phyloP scores from a whole-genome alignment of 768 basidiomycete genomes.

The Pisolithus sp. region DNA sequence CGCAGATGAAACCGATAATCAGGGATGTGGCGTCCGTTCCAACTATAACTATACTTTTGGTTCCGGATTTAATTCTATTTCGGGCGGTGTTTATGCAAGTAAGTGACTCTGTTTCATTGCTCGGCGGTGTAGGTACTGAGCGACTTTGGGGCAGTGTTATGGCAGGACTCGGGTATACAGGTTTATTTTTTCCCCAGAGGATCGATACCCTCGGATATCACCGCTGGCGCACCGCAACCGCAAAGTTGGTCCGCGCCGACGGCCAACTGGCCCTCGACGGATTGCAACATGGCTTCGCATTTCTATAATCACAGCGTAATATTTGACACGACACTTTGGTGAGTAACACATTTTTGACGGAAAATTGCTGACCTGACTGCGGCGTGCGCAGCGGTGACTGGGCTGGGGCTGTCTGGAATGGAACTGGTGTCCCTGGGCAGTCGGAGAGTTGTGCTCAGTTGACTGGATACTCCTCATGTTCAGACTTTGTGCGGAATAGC shows the following conservation, averaged over 20 bases:
- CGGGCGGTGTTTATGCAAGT: conserved; percentile 90
- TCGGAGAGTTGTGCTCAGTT: conserved; percentile 76
- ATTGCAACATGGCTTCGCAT: conserved; percentile 72
- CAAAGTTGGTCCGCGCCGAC: conserved; percentile 68
- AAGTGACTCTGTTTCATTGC: conserved; percentile 27
- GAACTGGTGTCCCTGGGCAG: conserved; percentile 74
- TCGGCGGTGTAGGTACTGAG: conserved; percentile 12
- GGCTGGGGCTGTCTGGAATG: conserved; percentile 76
- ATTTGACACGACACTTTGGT: conserved; percentile 86
- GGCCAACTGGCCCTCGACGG: conserved; percentile 71
- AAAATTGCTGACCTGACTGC: conserved; percentile 1
- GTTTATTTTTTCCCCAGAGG: conserved; percentile 78
- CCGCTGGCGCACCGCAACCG: conserved; percentile 66
- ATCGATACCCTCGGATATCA: conserved; percentile 73
- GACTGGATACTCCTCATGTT: conserved; percentile 79
- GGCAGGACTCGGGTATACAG: conserved; percentile 69
- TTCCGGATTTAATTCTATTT: conserved; percentile 75
- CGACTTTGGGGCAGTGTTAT: conserved; percentile 46
- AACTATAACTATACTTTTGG: conserved; percentile 63
- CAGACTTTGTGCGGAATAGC: conserved; percentile 65
- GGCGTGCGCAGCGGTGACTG: conserved; percentile 65
- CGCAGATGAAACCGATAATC: conserved; percentile 60
- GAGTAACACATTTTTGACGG: conserved; percentile 2
- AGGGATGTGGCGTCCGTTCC: conserved; percentile 78
- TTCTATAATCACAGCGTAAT: conserved; percentile 74